Base-by-base conservation (phyloP, 371 early-diverging fungal species). In the Syncephalis plumigaleata region DNA sequence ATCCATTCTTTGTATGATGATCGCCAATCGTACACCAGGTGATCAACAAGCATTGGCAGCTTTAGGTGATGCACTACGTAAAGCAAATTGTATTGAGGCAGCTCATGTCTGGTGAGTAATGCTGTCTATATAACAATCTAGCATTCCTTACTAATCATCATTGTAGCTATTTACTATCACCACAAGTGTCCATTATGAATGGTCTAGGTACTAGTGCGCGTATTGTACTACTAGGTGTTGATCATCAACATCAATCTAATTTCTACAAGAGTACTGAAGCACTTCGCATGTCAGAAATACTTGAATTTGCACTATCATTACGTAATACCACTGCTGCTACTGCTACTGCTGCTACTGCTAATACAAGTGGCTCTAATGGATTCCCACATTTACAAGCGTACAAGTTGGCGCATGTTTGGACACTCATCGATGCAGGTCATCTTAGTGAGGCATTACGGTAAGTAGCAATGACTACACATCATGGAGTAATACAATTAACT, bases 311-410 rank as follows among this genome's bases (percentile, higher is more conserved):
- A 8, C 58, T 68, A 39, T 75, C 81, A 2, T 54, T 77, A 26
- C 53, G 48, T 31, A 57, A 61, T 21, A 62, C 67, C 21, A 67
- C 64, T 9, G 66, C 73, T 17, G 43, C 59, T 13, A 31, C 31
- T 7, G n/a, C n/a, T n/a, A n/a, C n/a, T n/a, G n/a, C n/a, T n/a
- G n/a, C n/a, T n/a, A n/a, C n/a, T n/a, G n/a, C n/a, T n/a, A n/a
- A n/a, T n/a, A n/a, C n/a, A n/a, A n/a, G n/a, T n/a, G n/a, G n/a
- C n/a, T 31, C 31, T 7, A 60, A 75, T 13, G 64, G 71, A 17
- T 50, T 91, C 8, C 90, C 91, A 1, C 88, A 84, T 59, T 55
- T 94, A 44, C 92, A 91, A 59, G 79, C 84, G 0, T 91, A 86
- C 65, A 91, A 91, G 55, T 61, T 94, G 7, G 51, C 66, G 17